Conservation (phyloP, 305 asterid species). For the Withania somnifera region DNA sequence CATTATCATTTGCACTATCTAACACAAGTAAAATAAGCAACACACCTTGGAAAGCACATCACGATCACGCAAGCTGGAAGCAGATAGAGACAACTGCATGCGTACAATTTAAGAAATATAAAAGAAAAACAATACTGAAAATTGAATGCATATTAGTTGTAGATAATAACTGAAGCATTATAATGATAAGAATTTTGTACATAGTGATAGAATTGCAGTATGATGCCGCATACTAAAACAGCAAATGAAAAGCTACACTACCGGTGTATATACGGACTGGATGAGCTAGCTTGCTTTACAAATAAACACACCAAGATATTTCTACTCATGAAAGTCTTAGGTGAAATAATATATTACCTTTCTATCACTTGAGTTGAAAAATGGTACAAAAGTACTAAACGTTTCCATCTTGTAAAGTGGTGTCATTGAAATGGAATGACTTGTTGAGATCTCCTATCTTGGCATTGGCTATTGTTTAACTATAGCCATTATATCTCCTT, state of each 20-base stretch:
- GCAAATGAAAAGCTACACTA: neutral
- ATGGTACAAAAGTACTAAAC: neutral
- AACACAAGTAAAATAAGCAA: neutral
- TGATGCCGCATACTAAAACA: neutral
- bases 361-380: neutral
- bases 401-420: neutral
- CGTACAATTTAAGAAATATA: constrained; percentile 1
- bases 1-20: neutral
- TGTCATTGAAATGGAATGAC: neutral
- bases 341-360: neutral
- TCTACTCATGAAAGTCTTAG: neutral
- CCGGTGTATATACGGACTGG: neutral
- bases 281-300: neutral
- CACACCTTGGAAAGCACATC: constrained; percentile 97
- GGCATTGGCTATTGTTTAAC: neutral
- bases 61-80: constrained; percentile 70
- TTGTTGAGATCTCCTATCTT: neutral
- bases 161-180: neutral
- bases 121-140: neutral
- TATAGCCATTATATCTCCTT: neutral
- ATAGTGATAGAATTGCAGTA: neutral
- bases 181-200: neutral
- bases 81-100: constrained; percentile 87
- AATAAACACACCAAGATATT: neutral
- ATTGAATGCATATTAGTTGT: neutral